Evolutionary conservation across 352 stramenopile species (phyloP).

Genomic region (Phytophthora melonis): DNA sequence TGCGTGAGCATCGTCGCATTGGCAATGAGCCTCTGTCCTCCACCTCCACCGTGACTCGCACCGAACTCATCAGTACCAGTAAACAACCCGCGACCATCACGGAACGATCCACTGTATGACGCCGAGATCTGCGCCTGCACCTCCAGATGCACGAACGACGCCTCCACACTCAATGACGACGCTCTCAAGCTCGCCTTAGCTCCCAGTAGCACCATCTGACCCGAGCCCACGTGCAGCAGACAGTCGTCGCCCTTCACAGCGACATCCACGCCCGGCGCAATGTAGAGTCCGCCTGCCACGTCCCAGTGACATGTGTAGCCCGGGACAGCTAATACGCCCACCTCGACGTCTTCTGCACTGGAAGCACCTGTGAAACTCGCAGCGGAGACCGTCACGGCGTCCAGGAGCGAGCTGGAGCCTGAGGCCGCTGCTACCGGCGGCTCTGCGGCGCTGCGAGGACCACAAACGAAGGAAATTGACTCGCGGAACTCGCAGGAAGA

Average conservation of each 20-base stretch:
- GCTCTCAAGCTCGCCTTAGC: slow-evolving; percentile 45
- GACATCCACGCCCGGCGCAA: slow-evolving; percentile 50
- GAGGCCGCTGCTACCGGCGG: not conserved
- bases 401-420: slow-evolving; percentile 16
- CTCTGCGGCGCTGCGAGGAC: slow-evolving; percentile 16
- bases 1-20: slow-evolving; percentile 46
- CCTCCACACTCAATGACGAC: slow-evolving; percentile 60
- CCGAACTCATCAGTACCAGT: slow-evolving; percentile 52
- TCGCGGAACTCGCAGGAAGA: slow-evolving; percentile 60
- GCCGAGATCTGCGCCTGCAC: slow-evolving; percentile 41
- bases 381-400: not conserved
- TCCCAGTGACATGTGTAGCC: slow-evolving; percentile 68
- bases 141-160: slow-evolving; percentile 72
- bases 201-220: slow-evolving; percentile 64
- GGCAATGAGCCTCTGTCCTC: slow-evolving; percentile 53
- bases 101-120: slow-evolving; percentile 46
- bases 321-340: slow-evolving; percentile 15
- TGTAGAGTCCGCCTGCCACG: slow-evolving; percentile 60
- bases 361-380: slow-evolving; percentile 16
- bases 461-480: slow-evolving; percentile 59
- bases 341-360: slow-evolving; percentile 9
- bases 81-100: slow-evolving; percentile 40
- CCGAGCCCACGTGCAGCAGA: slow-evolving; percentile 55
- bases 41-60: slow-evolving; percentile 66
- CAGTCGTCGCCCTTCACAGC: slow-evolving; percentile 63